Evolutionary conservation across 2,329 filamentous ascomycete genomes (phyloP), one percentile per base, ranked within the genome.

Genomic region (Paramyrothecium roridum): DNA sequence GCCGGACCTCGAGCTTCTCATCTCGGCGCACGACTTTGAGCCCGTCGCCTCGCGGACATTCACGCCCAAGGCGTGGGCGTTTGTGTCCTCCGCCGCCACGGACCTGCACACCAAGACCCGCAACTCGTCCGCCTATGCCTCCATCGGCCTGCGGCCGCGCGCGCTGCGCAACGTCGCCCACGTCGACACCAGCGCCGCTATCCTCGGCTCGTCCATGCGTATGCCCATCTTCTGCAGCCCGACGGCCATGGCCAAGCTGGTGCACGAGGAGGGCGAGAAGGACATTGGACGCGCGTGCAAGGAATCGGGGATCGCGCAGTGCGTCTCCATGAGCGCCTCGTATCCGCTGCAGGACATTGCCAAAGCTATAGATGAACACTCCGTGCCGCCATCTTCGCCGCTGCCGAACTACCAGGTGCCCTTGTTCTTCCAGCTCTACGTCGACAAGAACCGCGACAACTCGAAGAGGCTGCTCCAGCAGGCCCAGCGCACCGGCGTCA

Each of bases 51-150:
- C 78, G 17, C 72, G 73, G 23, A 80, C 78, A 7, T 76, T 86
- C 50, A 76, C 77, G 10, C 77, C 80, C 21, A 89, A 89, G 63
- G 82, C 85, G n/a, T 88, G 84, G 83, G 86, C 86, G 1, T 89
- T 88, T 63, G 82, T 86, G 65, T 87, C 83, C 20, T 87, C 84
- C 10, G 86, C 85, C 2, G 82, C 86, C 12, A 88, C 84, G 7
- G 86, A 80, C 63, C 68, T 75, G n/a, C 78, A 79, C 62, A 83
- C 86, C 40, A 82, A 85, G 50, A 61, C 58, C 51, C 76, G 78
- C 51, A 89, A 89, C 66, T 76, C 73, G 22, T 73, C 76, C 0
- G 73, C 78, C 57, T 86, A 85, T 61, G 71, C 76, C 45, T 69
- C 77, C 23, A 85, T 88, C 59, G 77, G 76, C 67, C 77, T 89